These are phyloP conservation scores for Hebeloma cylindrosporum DNA, from an alignment of 768 basidiomycete species.

Conservation along the genomic window DNA sequence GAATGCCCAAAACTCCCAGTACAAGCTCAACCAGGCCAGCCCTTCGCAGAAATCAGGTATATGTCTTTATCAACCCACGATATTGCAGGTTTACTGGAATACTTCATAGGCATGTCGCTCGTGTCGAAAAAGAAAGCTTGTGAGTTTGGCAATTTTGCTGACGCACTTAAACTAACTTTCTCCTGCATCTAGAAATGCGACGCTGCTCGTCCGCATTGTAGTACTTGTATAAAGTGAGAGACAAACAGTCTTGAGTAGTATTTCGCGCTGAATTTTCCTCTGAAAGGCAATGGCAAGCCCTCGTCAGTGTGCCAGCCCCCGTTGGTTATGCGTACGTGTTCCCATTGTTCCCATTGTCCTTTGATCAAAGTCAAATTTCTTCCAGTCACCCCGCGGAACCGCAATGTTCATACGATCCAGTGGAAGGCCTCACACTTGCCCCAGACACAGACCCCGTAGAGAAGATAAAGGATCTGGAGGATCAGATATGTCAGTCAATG, in stretches of 20 bases:
- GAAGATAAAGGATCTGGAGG: conserved; percentile 74
- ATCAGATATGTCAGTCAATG: conserved; percentile 60
- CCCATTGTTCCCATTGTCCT: background rate
- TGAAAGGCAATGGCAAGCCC: conserved; percentile 78
- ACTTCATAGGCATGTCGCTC: conserved; percentile 69
- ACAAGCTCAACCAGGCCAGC: conserved; percentile 54
- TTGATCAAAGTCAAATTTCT: conserved; percentile 10
- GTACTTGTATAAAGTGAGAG: conserved; percentile 82
- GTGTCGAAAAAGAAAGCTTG: conserved; percentile 83
- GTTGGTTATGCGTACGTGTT: conserved; percentile 80
- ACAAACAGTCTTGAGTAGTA: no score
- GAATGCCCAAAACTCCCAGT: conserved; percentile 68
- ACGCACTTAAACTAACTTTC: conserved; percentile 1
- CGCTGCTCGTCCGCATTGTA: conserved; percentile 81
- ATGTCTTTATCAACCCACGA: conserved; percentile 8
- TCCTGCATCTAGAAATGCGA: conserved; percentile 71
- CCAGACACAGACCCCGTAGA: conserved; percentile 79
- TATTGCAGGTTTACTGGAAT: conserved; percentile 6
- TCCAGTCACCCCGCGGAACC: conserved; percentile 81
- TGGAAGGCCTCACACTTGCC: conserved; percentile 76
- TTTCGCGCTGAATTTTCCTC: no score
- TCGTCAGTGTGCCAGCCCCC: conserved; percentile 82
- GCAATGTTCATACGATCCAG: conserved; percentile 83
- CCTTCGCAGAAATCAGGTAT: conserved; percentile 77
- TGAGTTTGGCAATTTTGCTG: conserved; percentile 34